phyloP scores from a whole-genome alignment of 2,329 filamentous ascomycete genomes.

The Pseudopithomyces chartarum region DNA sequence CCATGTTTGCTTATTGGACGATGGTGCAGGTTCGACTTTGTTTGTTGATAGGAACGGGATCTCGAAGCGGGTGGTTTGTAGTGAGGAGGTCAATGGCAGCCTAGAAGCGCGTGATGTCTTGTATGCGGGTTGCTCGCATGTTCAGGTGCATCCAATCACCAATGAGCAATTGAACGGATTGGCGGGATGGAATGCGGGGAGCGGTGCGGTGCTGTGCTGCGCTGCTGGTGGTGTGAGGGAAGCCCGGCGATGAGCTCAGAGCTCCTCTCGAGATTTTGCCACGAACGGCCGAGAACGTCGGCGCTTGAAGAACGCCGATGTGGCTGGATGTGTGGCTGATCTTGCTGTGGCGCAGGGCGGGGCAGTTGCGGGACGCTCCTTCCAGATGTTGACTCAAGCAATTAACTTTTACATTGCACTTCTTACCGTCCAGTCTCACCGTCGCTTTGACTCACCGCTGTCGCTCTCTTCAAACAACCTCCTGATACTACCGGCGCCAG shows the following conservation, averaged over 20 bases:
- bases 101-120: conserved; percentile 28
- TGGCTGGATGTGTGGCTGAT: conserved; percentile 16
- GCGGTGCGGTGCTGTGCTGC: background rate
- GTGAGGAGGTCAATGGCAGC: conserved; percentile 13
- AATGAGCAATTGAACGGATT: conserved; percentile 22
- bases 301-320: conserved; percentile 2
- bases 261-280: conserved; percentile 37
- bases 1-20: conserved; percentile 42
- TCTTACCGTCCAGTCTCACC: background rate
- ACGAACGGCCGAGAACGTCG: conserved; percentile 15
- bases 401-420: background rate
- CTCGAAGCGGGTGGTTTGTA: background rate
- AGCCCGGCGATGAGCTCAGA: conserved; percentile 11
- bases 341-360: conserved; percentile 7
- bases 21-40: background rate
- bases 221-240: conserved; percentile 24
- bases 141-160: conserved; percentile 32
- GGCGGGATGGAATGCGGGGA: conserved; percentile 10
- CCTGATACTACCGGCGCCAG: background rate
- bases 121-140: conserved; percentile 31
- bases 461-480: background rate
- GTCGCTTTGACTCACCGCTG: conserved; percentile 2
- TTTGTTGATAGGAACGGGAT: conserved; percentile 8
- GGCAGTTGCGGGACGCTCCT: conserved; percentile 17
- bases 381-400: conserved; percentile 9